Base-by-base conservation (phyloP, 176 grass and related monocot genomes). In the Ananas comosus region DNA sequence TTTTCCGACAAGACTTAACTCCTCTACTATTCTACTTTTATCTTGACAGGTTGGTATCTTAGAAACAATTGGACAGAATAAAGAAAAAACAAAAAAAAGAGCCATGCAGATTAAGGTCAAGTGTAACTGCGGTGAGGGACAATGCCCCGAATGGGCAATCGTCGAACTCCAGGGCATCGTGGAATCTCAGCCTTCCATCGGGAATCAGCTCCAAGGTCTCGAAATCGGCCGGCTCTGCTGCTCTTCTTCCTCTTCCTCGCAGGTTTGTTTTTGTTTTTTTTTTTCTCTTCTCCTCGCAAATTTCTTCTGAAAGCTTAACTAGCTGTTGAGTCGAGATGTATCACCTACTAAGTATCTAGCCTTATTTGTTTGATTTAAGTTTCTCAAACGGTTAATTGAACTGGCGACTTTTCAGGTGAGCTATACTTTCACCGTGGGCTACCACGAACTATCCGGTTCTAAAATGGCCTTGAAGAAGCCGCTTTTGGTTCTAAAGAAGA, bases 121-220 rank as follows among this genome's bases (percentile, higher is more conserved):
- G 51, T 92, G 86, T 74, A 76, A 50, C 47, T 97, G 93, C 79
- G 84, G 81, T 8, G 79, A 80, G 50, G 72, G 78, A 33, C 57
- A 73, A 49, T 97, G 93, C 74, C 74, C 74, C 47, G 94, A 93
- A 76, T 93, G 89, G 94, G 94, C 86, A 0, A 74, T 97, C 9
- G 77, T 97, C 58, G 94, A 92, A 74, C 82, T 97, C 76, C 93
- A 92, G 71, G 89, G 93, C 64, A 86, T 87, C 63, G 84, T 97
- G 64, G 89, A 90, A 77, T 76, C 84, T 48, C 94, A 93, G 74
- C 64, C 76, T 0, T 33, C 79, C 72, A 68, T 83, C 74, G 69
- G 80, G 59, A 59, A 72, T 73, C 78, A 69, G 69, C 87, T 92
- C 86, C 76, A 81, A 28, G 88, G 83, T 13, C 85, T 96, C 65